These are phyloP conservation scores for Carex cristatella DNA, from an alignment of 176 grass and related monocot species.

Conservation along the genomic window DNA sequence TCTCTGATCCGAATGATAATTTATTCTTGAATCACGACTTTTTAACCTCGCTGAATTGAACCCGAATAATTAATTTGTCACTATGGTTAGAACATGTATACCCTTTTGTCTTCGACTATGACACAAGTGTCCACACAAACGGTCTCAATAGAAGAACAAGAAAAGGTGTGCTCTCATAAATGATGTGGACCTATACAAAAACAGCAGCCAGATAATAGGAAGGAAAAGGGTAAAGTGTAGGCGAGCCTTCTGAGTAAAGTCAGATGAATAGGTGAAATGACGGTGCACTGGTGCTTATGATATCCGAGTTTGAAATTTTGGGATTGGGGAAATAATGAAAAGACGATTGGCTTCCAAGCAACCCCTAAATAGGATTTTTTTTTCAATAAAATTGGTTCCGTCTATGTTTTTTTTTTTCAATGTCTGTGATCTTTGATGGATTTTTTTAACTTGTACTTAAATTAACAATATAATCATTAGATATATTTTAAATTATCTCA, in stretches of 20 bases:
- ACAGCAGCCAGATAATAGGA: background rate
- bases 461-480: no score
- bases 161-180: background rate
- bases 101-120: background rate
- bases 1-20: no score
- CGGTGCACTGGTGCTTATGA: background rate
- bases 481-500: no score
- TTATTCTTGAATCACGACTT: no score
- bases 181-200: background rate
- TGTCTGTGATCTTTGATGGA: no score
- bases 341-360: conserved; percentile 15
- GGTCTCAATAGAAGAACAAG: background rate
- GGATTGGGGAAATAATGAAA: conserved; percentile 20
- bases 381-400: no score
- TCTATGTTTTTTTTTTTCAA: no score
- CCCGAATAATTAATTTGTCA: no score
- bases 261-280: background rate
- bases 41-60: no score
- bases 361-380: background rate
- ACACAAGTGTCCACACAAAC: background rate
- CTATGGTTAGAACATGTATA: background rate
- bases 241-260: conserved; percentile 21
- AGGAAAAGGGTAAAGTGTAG: background rate
- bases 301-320: background rate
- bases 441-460: no score